Base-by-base conservation (phyloP, 441 rosid genomes). In the Corymbia calophylla region DNA sequence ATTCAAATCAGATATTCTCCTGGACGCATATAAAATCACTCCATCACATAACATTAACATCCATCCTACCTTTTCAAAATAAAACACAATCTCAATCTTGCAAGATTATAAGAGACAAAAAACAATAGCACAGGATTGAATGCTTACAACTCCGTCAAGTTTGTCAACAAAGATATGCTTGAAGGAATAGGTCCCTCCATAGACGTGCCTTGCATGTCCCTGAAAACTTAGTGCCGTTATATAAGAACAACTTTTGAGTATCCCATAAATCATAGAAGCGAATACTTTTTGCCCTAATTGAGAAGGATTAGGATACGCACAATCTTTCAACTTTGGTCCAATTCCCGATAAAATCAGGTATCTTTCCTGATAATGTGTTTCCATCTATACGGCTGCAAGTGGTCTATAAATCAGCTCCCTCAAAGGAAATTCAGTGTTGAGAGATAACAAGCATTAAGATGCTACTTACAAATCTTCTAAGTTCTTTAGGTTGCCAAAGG, bases 111-210 rank as follows among this genome's bases (percentile, higher is more conserved):
- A 29, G 29, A n/a, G 21, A 58, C 4, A 16, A n/a, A 25, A 32
- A 49, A 44, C 1, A 53, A 56, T 31, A 17, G 73, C 23, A n/a
- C 16, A 49, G 8, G 55, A 32, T 49, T 21, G 27, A 51, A 51
- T 88, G 60, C 98, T 95, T 92, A 97, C 99, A 98, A 68, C 9
- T 90, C 91, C 2, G 62, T 49, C 88, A 97, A 92, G 64, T 89
- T 95, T 77, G 53, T 92, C 91, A 98, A 90, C 87, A 62, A 87
- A 27, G 99, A 95, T 87, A 97, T 89, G 62, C 90, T 80, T 91
- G 94, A 88, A 87, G 99, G 99, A 91, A 97, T 94, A 27, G 99
- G 98, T 53, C 99, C 99, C 89, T 93, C 94, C 97, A 97, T 91
- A 23, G 96, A 94, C 56, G 98, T 95, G 55, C 99, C 99, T 89